Evolutionary conservation across 164 flowering plant genomes (phyloP).

Genomic region (Hamamelis virginiana): DNA sequence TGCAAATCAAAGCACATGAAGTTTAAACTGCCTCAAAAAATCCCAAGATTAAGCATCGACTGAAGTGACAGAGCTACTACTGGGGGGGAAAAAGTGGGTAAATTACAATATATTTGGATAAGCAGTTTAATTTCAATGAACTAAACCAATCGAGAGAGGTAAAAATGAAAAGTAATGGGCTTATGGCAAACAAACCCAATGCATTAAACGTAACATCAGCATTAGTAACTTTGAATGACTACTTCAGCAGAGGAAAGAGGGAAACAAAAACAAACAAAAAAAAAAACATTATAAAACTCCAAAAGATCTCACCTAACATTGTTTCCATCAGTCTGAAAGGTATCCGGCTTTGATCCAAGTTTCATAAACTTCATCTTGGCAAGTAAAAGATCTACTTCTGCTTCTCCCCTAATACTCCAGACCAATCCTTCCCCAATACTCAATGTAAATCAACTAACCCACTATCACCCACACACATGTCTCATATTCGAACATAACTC

Average conservation of each 20-base stretch:
- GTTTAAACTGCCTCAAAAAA: neutral
- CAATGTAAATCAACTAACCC: slow-evolving; percentile 22
- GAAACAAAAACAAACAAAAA: too few species aligned
- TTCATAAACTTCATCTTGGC: slow-evolving; percentile 95
- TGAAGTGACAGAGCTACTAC: neutral
- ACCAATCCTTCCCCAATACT: slow-evolving; percentile 20
- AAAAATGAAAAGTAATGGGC: neutral
- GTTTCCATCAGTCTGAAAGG: slow-evolving; percentile 77
- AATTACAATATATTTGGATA: neutral
- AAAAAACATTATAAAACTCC: neutral
- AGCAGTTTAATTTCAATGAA: neutral
- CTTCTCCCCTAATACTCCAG: slow-evolving; percentile 13
- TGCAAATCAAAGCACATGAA: neutral
- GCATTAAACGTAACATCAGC: neutral
- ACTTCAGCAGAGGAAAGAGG: neutral
- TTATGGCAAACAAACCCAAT: neutral
- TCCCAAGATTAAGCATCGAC: neutral
- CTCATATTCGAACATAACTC: slow-evolving; percentile 15
- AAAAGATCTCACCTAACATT: slow-evolving; percentile 58
- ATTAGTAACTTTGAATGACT: neutral
- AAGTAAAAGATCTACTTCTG: slow-evolving; percentile 20
- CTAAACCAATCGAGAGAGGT: neutral
- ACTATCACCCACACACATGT: slow-evolving; percentile 22
- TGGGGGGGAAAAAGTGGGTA: neutral
- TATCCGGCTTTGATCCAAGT: slow-evolving; percentile 95